Percentiles rank a stretch among this genome's conserved stretches.
Conservation (phyloP, 2,329 filamentous ascomycete genomes). For the Ophiostoma fasciatum region DNA sequence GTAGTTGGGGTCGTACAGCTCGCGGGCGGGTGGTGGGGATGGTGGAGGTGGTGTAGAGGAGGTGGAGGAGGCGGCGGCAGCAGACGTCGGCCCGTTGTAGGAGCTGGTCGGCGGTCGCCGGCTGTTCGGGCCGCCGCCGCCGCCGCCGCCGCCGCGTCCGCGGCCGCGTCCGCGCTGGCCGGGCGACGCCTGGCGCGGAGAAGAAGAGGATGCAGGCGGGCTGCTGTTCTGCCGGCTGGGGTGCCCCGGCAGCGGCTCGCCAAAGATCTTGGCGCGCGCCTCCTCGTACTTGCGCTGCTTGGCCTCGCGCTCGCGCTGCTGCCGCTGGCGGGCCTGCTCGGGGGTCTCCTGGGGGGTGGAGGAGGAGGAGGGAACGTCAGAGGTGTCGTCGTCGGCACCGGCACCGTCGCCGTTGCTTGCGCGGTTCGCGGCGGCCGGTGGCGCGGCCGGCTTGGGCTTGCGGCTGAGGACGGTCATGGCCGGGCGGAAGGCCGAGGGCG, state of each 20-base stretch:
- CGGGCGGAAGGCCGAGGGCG: constrained; percentile 59
- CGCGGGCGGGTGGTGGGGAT: constrained; percentile 23
- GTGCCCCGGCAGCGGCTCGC: constrained; percentile 27
- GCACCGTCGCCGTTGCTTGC: constrained; percentile 40
- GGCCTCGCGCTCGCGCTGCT: constrained; percentile 69
- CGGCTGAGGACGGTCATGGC: constrained; percentile 74
- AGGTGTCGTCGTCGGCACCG: constrained; percentile 55
- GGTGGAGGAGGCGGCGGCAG: background rate
- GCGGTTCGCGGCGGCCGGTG: too few species aligned
- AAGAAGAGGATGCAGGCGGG: too few species aligned
- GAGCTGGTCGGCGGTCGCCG: too few species aligned
- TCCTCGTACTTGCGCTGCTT: constrained; percentile 86
- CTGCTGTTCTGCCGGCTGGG: too few species aligned
- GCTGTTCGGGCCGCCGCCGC: constrained; percentile 16
- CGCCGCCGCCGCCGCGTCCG: constrained; percentile 26
- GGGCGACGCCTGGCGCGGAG: constrained; percentile 6
- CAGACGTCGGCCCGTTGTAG: too few species aligned
- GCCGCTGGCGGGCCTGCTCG: constrained; percentile 64
- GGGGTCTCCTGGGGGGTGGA: constrained; percentile 61
- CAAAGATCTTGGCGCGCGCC: constrained; percentile 75
- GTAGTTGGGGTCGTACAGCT: constrained; percentile 68
- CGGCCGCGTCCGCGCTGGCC: constrained; percentile 33
- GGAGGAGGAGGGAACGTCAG: constrained; percentile 70
- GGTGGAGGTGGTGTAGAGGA: background rate
- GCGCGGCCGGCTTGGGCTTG: too few species aligned